A percentile compares a stretch with the other conserved stretches of the same genome.
These are phyloP conservation scores for Penicillium egyptiacum DNA, from an alignment of 495 filamentous ascomycete genomes.

Conservation along the genomic window DNA sequence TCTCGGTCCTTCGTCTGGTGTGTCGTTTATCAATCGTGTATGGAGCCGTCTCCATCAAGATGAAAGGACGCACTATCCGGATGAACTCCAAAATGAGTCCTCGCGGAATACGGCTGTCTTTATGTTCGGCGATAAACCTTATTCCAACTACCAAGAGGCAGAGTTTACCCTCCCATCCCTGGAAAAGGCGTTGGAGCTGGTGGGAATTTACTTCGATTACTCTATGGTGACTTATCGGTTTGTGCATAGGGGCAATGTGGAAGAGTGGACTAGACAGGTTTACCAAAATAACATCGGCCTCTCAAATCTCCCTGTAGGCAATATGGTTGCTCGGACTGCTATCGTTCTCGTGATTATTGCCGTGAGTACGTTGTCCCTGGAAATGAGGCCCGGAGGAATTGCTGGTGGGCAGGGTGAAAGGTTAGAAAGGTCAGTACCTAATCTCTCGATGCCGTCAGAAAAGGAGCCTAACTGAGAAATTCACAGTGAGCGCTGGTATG, in stretches of 20 bases:
- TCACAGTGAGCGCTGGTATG: slow-evolving; percentile 44
- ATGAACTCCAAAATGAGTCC: slow-evolving; percentile 36
- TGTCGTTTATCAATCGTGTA: slow-evolving; percentile 49
- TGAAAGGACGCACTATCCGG: slow-evolving; percentile 35
- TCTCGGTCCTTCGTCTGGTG: slow-evolving; percentile 45
- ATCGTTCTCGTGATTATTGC: slow-evolving; percentile 49
- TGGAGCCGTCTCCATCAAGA: slow-evolving; percentile 48
- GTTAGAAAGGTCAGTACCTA: slow-evolving; percentile 40
- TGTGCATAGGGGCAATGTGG: slow-evolving; percentile 42
- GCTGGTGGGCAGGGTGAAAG: slow-evolving; percentile 31
- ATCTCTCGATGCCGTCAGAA: neutral
- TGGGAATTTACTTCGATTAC: slow-evolving; percentile 47
- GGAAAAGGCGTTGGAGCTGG: slow-evolving; percentile 37
- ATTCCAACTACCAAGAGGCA: slow-evolving; percentile 30
- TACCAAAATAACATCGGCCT: slow-evolving; percentile 39
- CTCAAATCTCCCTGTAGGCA: slow-evolving; percentile 37
- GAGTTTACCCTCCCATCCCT: slow-evolving; percentile 38
- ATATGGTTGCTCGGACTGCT: slow-evolving; percentile 42
- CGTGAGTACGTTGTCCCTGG: slow-evolving; percentile 40
- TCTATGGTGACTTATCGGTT: slow-evolving; percentile 52
- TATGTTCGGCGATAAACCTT: slow-evolving; percentile 49
- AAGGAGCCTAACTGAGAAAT: neutral
- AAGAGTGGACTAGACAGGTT: slow-evolving; percentile 40
- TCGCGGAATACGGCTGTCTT: slow-evolving; percentile 43
- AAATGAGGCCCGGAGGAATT: slow-evolving; percentile 26